Evolutionary conservation across 768 basidiomycete species (phyloP).

Genomic region (Dacryopinax spathularia): DNA sequence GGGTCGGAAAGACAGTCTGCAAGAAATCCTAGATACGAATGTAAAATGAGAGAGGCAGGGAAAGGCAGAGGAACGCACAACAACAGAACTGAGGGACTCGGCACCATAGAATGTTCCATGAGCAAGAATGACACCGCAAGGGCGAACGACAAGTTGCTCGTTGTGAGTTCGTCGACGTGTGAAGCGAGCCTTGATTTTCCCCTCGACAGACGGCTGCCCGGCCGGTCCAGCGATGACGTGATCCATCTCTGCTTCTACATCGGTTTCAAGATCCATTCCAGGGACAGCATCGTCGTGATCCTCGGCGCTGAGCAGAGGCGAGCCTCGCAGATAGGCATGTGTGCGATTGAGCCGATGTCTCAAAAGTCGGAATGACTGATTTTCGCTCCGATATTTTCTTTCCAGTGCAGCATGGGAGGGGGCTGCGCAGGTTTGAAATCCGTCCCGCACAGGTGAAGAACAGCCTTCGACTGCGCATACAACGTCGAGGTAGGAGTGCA

Average conservation of each 20-base stretch:
- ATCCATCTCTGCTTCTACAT: not conserved
- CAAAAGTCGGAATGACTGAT: conserved; percentile 7
- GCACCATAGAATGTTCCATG: conserved; percentile 2
- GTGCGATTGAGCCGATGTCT: not conserved
- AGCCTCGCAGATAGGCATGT: not conserved
- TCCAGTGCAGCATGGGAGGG: conserved; percentile 15
- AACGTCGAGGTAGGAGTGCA: conserved; percentile 6
- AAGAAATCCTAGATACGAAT: not conserved
- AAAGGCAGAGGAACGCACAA: not conserved
- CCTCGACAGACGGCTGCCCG: not conserved
- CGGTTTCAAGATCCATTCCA: no score
- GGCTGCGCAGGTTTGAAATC: conserved; percentile 14
- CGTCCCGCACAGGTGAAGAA: not conserved
- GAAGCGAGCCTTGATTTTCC: not conserved
- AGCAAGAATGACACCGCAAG: conserved; percentile 5
- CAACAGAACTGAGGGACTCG: not conserved
- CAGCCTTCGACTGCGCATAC: conserved; percentile 14
- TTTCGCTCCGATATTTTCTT: conserved; percentile 7
- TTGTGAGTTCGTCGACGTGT: conserved; percentile 1
- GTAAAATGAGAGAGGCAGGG: not conserved
- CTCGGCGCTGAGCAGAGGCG: conserved; percentile 22
- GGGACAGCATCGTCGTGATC: not conserved
- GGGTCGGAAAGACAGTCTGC: not conserved
- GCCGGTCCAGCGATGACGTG: not conserved
- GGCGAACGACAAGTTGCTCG: conserved; percentile 5